Conservation (phyloP, 2,329 filamentous ascomycete genomes). For the Fusarium equiseti region DNA sequence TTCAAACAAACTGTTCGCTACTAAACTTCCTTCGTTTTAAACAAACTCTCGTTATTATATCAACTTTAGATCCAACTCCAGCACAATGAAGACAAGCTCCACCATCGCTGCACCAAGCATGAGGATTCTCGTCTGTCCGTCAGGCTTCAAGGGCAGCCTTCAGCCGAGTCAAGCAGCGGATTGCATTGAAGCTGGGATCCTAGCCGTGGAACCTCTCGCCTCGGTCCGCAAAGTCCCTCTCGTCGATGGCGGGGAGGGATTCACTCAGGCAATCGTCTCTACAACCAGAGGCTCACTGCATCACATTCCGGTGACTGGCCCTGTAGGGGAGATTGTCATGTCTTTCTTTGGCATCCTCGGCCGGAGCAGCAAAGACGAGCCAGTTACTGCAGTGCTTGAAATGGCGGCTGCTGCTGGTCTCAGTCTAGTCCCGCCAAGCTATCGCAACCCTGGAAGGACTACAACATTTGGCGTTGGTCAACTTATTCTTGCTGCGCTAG, state of each 20-base stretch:
- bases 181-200: constrained; percentile 47
- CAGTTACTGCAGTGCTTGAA: constrained; percentile 61
- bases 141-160: constrained; percentile 67
- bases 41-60: not conserved
- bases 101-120: constrained; percentile 28
- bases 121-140: constrained; percentile 62
- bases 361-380: constrained; percentile 32
- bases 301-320: constrained; percentile 57
- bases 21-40: constrained; percentile 10
- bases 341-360: constrained; percentile 62
- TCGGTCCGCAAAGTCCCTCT: constrained; percentile 62
- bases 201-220: constrained; percentile 40
- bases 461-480: constrained; percentile 66
- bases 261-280: constrained; percentile 60
- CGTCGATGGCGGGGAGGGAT: constrained; percentile 66
- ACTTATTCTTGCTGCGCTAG: constrained; percentile 59
- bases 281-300: constrained; percentile 57
- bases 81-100: constrained; percentile 3
- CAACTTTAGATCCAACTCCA: rapidly evolving
- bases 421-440: constrained; percentile 59
- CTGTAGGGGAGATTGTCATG: constrained; percentile 55
- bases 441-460: constrained; percentile 60
- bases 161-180: constrained; percentile 61
- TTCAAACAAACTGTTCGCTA: not conserved
- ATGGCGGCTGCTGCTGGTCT: constrained; percentile 67